A percentile compares a stretch with the other conserved stretches of the same genome.
Evolutionary conservation across 164 flowering plant genomes (phyloP).

Genomic region (Buxus sempervirens): DNA sequence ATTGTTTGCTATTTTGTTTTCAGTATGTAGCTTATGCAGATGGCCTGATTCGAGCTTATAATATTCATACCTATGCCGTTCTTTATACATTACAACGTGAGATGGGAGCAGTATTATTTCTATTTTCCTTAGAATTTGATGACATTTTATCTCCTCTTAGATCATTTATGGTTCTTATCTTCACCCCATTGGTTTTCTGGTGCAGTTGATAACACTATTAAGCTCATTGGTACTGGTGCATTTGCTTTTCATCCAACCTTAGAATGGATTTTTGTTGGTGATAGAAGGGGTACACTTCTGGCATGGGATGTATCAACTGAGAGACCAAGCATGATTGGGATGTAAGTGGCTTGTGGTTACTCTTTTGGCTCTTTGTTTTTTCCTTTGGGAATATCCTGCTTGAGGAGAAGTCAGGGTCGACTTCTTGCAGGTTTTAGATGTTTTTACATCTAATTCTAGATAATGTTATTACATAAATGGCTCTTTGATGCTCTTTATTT

Average conservation of each 20-base stretch:
- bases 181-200: slow-evolving; percentile 5
- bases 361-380: not conserved
- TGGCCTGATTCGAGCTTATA: slow-evolving; percentile 94
- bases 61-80: slow-evolving; percentile 92
- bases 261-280: slow-evolving; percentile 99
- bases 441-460: not conserved
- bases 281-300: slow-evolving; percentile 89
- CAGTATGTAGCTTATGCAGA: slow-evolving; percentile 99
- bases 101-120: slow-evolving; percentile 20
- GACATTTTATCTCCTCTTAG: not conserved
- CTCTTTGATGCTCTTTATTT: not conserved
- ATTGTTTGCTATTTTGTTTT: slow-evolving; percentile 13
- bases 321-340: slow-evolving; percentile 95
- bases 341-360: slow-evolving; percentile 47
- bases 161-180: not conserved
- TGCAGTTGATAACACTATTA: slow-evolving; percentile 91
- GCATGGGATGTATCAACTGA: slow-evolving; percentile 99
- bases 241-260: slow-evolving; percentile 94
- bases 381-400: not conserved
- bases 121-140: not conserved
- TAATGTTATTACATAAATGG: not conserved
- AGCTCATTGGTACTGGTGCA: slow-evolving; percentile 92
- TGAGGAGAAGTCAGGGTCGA: not conserved
- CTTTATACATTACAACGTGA: slow-evolving; percentile 92
- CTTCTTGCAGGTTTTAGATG: not conserved